Evolutionary conservation across 1,139 yeast species (phyloP).

Genomic region (Geotrichum phurueaensis): DNA sequence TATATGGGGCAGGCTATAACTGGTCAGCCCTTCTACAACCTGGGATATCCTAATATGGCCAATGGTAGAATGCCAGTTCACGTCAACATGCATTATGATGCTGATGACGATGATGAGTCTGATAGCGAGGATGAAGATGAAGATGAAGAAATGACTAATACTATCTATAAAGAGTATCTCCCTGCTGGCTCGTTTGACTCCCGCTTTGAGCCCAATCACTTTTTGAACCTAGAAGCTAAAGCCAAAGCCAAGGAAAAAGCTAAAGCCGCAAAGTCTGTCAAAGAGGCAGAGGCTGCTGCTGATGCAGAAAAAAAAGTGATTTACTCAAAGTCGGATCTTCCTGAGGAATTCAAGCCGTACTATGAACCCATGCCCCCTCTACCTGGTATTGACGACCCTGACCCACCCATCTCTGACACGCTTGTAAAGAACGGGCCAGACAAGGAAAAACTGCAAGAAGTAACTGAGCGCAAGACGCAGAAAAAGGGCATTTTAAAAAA

Average conservation of each 20-base stretch:
- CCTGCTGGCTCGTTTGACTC: conserved; percentile 5
- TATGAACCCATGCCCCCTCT: conserved; percentile 9
- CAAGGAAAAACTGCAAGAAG: background rate
- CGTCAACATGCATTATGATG: background rate
- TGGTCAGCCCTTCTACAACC: background rate
- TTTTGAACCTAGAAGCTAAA: background rate
- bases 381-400: conserved; percentile 10
- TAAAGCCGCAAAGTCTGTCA: background rate
- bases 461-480: background rate
- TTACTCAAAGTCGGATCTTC: background rate
- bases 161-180: background rate
- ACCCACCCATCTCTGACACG: background rate
- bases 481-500: background rate
- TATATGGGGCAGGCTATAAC: background rate
- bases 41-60: background rate
- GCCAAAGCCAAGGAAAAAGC: background rate
- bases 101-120: background rate
- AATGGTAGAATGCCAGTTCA: background rate
- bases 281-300: background rate
- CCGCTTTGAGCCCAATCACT: background rate
- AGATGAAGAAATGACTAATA: background rate
- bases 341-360: conserved; percentile 1
- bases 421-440: conserved; percentile 2
- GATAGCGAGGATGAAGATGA: background rate
- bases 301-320: background rate